Percentiles rank a stretch among this genome's conserved stretches.
phyloP scores from a whole-genome alignment of 495 filamentous ascomycete genomes.

The Glarea lozoyensis region DNA sequence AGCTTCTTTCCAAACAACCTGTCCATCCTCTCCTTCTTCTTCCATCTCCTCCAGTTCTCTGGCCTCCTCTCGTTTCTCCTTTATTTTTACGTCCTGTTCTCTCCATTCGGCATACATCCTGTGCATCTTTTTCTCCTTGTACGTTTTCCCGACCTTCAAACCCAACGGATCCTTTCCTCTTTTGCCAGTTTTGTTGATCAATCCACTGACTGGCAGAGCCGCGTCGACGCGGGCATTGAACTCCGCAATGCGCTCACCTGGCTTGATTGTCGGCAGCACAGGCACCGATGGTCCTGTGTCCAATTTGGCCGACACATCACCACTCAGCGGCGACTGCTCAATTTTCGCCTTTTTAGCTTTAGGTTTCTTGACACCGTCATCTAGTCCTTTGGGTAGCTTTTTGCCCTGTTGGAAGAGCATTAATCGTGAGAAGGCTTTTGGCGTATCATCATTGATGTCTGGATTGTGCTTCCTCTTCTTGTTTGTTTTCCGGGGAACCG shows the following conservation, averaged over 20 bases:
- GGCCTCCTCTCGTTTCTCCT: constrained; percentile 50
- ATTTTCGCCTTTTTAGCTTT: constrained; percentile 38
- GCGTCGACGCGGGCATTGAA: constrained; percentile 82
- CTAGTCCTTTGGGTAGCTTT: constrained; percentile 52
- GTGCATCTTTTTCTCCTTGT: constrained; percentile 75
- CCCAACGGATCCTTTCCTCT: constrained; percentile 43
- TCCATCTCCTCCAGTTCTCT: constrained; percentile 56
- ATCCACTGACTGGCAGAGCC: constrained; percentile 61
- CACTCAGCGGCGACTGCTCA: constrained; percentile 10
- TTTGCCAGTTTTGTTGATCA: constrained; percentile 44
- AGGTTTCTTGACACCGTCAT: constrained; percentile 47
- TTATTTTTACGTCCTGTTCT: constrained; percentile 47
- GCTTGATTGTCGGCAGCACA: constrained; percentile 57
- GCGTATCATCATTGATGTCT: constrained; percentile 63
- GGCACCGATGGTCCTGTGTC: constrained; percentile 8
- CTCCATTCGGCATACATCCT: constrained; percentile 77
- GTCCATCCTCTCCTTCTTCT: constrained; percentile 52
- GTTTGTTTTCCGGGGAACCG: constrained; percentile 13
- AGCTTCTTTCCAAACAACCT: constrained; percentile 42
- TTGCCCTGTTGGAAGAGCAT: constrained; percentile 60
- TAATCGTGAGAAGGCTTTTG: constrained; percentile 72
- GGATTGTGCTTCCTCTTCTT: constrained; percentile 38
- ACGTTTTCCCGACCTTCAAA: constrained; percentile 51
- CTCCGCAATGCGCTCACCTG: constrained; percentile 72
- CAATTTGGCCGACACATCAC: constrained; percentile 10